A percentile compares a stretch with the other conserved stretches of the same genome.
Evolutionary conservation across 2,329 filamentous ascomycete species (phyloP).

Genomic region (Colletotrichum sidae): DNA sequence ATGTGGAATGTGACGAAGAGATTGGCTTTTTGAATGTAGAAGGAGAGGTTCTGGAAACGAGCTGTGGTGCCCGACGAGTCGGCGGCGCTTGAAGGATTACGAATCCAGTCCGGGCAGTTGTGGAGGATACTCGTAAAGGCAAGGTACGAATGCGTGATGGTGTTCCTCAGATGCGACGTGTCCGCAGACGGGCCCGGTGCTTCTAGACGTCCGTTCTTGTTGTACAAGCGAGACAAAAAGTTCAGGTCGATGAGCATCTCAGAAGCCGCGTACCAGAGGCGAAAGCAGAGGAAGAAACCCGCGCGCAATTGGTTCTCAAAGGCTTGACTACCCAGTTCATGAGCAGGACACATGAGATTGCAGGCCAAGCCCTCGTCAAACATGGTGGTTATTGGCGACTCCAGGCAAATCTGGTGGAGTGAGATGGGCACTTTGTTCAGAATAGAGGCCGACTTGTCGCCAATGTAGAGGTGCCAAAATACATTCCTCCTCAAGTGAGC

Average conservation of each 20-base stretch:
- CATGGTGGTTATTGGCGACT: constrained; percentile 51
- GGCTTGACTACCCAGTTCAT: not conserved
- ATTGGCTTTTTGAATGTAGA: constrained; percentile 54
- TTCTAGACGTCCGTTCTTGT: constrained; percentile 2
- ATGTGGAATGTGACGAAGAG: constrained; percentile 55
- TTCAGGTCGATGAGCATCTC: constrained; percentile 29
- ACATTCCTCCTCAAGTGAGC: constrained; percentile 50
- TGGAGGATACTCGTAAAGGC: constrained; percentile 40
- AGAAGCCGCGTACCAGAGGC: constrained; percentile 17
- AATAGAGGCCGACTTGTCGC: constrained; percentile 53
- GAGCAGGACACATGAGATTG: constrained; percentile 2
- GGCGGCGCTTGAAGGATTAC: not conserved
- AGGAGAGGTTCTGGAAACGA: constrained; percentile 3
- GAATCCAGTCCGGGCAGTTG: constrained; percentile 20
- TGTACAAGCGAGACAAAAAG: constrained; percentile 1
- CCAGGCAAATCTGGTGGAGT: constrained; percentile 56
- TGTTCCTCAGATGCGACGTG: constrained; percentile 20
- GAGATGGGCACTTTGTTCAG: constrained; percentile 56
- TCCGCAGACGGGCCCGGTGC: not conserved
- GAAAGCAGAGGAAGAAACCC: constrained; percentile 11
- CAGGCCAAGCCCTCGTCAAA: constrained; percentile 8
- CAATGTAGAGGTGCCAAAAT: constrained; percentile 55
- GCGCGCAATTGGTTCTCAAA: constrained; percentile 17
- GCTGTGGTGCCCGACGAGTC: fast-evolving
- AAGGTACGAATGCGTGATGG: constrained; percentile 41